Base-by-base conservation (phyloP, 805 yeast species). In the Saturnispora mendoncae region DNA sequence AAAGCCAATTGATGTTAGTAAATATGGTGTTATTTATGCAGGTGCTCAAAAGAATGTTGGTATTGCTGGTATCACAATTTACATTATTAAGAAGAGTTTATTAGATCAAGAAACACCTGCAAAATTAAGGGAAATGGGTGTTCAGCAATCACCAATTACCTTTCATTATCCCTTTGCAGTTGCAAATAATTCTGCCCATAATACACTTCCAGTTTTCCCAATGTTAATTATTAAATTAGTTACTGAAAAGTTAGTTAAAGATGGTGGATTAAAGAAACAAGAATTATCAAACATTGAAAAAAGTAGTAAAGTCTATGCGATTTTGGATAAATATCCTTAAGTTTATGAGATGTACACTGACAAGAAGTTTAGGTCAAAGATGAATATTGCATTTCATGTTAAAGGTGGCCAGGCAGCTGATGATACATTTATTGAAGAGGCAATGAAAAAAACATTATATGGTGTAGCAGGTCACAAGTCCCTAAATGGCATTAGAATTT, bases 31-130 rank as follows among this genome's bases (percentile, higher is more conserved):
- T 20, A 80, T 92, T 47, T 79, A 88, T 76, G 98, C 96, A 15
- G 99, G 99, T 48, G 99, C 97, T 21, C 99, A 92, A 66, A 92
- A 92, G 65, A 92, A 92, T 61, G 86, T 92, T 57, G 98, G 99
- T 42, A 68, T 92, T 56, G 97, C 99, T 8, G 98, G 99, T 29
- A 75, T 92, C 49, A 81, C 97, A 13, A 71, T 92, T 47, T 90
- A 87, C 61, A 90, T 92, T 54, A 80, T 88, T 62, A 86, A 84
- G 64, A 90, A 87, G 60, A 57, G 79, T 1, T 70, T 92, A 42
- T 64, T 92, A 21, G 82, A 78, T 21, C 76, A 76, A 49, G 77
- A 85, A 3, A 51, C 76, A 2, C 84, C 77, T 48, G 80, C 66
- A 2, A 78, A 77, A 50, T 67, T 87, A 52, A 67, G 59, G 33